A percentile compares a stretch with the other conserved stretches of the same genome.
These are phyloP conservation scores for Trichoderma sp. DNA, from an alignment of 2,329 filamentous ascomycete species.

Conservation along the genomic window DNA sequence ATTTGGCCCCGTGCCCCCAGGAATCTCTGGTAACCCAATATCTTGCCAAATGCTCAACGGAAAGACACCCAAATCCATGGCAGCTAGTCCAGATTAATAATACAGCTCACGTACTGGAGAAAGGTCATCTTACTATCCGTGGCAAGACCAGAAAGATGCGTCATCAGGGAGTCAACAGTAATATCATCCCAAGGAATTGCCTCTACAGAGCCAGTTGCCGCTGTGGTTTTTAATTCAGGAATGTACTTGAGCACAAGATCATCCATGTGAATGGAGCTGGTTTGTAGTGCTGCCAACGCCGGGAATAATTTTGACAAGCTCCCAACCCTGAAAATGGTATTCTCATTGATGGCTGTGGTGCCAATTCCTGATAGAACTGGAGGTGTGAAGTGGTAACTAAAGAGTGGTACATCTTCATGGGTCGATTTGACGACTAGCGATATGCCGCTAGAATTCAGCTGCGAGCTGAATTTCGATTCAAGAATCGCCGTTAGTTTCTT, in stretches of 20 bases:
- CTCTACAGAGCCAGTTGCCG: constrained; percentile 25
- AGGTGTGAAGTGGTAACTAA: background rate
- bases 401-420: background rate
- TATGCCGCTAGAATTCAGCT: background rate
- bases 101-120: background rate
- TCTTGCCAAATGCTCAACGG: background rate
- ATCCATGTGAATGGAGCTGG: constrained; percentile 21
- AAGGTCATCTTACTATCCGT: constrained; percentile 33
- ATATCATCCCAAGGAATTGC: constrained; percentile 47
- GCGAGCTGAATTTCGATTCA: background rate
- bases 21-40: background rate
- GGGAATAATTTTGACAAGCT: constrained; percentile 38
- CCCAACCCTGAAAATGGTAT: constrained; percentile 37
- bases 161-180: constrained; percentile 45
- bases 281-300: constrained; percentile 33
- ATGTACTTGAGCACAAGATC: background rate
- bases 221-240: background rate
- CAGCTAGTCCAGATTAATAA: background rate
- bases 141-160: constrained; percentile 45
- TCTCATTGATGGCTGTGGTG: constrained; percentile 27
- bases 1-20: background rate
- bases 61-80: background rate
- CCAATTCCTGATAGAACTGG: constrained; percentile 25
- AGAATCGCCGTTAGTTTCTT: background rate
- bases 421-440: background rate